Base-by-base conservation (phyloP, 352 stramenopile species). In the Phytophthora idaei region DNA sequence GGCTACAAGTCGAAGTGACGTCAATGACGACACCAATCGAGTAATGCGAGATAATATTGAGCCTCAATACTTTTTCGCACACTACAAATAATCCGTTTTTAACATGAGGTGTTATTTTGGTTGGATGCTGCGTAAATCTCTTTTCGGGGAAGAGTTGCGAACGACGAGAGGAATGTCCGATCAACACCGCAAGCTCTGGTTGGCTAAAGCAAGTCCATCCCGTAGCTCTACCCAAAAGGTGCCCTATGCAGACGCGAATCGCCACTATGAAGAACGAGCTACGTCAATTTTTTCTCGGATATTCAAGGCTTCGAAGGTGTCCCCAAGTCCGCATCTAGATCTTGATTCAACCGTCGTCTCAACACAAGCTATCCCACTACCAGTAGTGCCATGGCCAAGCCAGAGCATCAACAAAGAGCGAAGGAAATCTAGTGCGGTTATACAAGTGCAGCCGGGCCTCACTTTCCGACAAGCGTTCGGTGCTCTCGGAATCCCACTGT, bases 391-490 rank as follows among this genome's bases (percentile, higher is more conserved):
- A 11, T 32, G 41, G 36, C 14, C 46, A 59, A 64, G 3, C 29
- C 29, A 49, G 12, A 41, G 25, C 49, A 32, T 5, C 15, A 59
- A 39, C 25, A 51, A 41, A 8, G 32, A 42, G 14, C 53, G 50
- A n/a, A 15, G 27, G 15, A 29, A 50, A 41, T 32, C 36, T 41
- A 61, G 27, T 58, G 31, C 28, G 31, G 27, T 10, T 1, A 31
- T 39, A 9, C 27, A 36, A 48, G 14, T 37, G 17, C 36, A 45
- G 21, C 27, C 11, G 0, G 15, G 17, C 12, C 29, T 73, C 15
- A 61, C 59, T 11, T 73, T 76, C 27, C n/a, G 44, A 6, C 57
- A 73, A 52, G 44, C 69, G 2, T 76, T 69, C 44, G 69, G 69
- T 14, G 27, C 25, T 3, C 49, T 76, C 2, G 69, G 69, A 0